phyloP scores from a whole-genome alignment of 495 filamentous ascomycete species.

The Stereocaulon alpinum region DNA sequence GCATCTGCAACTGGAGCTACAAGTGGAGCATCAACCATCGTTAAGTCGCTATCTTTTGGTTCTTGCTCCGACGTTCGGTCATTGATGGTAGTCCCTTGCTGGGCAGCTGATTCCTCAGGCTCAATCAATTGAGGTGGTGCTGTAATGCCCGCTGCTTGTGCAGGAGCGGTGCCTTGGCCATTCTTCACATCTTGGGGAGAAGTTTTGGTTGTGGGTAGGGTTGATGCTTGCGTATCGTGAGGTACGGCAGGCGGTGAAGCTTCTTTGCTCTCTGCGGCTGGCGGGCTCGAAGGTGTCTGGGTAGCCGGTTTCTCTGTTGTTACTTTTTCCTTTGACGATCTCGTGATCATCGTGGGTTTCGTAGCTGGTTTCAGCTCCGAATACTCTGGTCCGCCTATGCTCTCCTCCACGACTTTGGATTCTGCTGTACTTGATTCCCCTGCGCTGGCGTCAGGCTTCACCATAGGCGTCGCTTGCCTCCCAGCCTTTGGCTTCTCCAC shows the following conservation, averaged over 20 bases:
- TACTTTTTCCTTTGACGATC: slow-evolving; percentile 25
- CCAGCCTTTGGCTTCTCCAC: slow-evolving; percentile 43
- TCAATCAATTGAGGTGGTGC: slow-evolving; percentile 23
- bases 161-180: not conserved
- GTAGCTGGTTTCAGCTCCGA: slow-evolving; percentile 28
- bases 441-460: slow-evolving; percentile 40
- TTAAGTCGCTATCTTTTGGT: slow-evolving; percentile 46
- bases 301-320: slow-evolving; percentile 12
- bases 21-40: slow-evolving; percentile 48
- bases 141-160: slow-evolving; percentile 15
- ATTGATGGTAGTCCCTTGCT: slow-evolving; percentile 30
- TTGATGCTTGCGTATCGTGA: slow-evolving; percentile 19
- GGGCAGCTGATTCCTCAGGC: slow-evolving; percentile 25
- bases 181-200: slow-evolving; percentile 4
- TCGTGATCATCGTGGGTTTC: slow-evolving; percentile 27
- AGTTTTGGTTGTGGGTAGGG: slow-evolving; percentile 12
- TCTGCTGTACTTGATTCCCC: slow-evolving; percentile 44
- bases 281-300: not conserved
- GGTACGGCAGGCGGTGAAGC: slow-evolving; percentile 7
- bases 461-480: slow-evolving; percentile 41
- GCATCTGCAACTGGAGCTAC: slow-evolving; percentile 14
- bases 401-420: slow-evolving; percentile 48
- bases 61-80: slow-evolving; percentile 37
- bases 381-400: slow-evolving; percentile 32
- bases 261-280: slow-evolving; percentile 11